Evolutionary conservation across 140 eudicot genomes (phyloP).

Genomic region (Cichorium intybus): DNA sequence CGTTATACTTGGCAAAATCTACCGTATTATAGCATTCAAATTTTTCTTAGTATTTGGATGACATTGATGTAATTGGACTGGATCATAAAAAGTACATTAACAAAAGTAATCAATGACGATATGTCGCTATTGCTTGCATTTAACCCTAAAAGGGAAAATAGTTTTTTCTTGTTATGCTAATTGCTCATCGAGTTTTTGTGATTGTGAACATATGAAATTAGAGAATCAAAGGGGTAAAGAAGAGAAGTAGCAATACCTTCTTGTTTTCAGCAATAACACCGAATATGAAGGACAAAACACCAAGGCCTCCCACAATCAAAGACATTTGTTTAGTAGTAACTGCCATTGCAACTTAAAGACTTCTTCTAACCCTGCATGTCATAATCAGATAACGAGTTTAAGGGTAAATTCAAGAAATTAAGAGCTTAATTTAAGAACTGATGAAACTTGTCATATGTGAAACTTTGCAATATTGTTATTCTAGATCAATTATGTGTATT

Average conservation of each 20-base stretch:
- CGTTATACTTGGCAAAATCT: too few relatives aligned
- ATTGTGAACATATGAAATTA: background rate
- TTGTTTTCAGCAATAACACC: slow-evolving; percentile 93
- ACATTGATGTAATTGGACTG: too few relatives aligned
- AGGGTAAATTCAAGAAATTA: background rate
- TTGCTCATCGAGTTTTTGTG: background rate
- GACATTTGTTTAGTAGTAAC: slow-evolving; percentile 64
- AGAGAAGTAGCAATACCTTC: slow-evolving; percentile 41
- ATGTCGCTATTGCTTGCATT: too few relatives aligned
- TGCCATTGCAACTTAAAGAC: slow-evolving; percentile 42
- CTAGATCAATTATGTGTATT: background rate
- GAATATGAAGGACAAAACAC: slow-evolving; percentile 58
- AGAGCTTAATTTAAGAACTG: background rate
- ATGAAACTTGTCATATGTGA: background rate
- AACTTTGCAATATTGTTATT: background rate
- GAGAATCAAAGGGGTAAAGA: background rate
- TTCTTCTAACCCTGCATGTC: slow-evolving; percentile 13
- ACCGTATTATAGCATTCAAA: too few relatives aligned
- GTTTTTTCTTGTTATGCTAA: background rate
- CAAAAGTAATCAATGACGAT: too few relatives aligned
- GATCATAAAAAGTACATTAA: too few relatives aligned
- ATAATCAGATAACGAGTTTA: slow-evolving; percentile 1
- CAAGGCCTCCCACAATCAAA: slow-evolving; percentile 63
- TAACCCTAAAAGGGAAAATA: too few relatives aligned
- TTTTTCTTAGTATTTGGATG: too few relatives aligned